A percentile compares a stretch with the other conserved stretches of the same genome.
These are phyloP conservation scores for Xylaria cubensis DNA, from an alignment of 495 filamentous ascomycete genomes.

Conservation along the genomic window DNA sequence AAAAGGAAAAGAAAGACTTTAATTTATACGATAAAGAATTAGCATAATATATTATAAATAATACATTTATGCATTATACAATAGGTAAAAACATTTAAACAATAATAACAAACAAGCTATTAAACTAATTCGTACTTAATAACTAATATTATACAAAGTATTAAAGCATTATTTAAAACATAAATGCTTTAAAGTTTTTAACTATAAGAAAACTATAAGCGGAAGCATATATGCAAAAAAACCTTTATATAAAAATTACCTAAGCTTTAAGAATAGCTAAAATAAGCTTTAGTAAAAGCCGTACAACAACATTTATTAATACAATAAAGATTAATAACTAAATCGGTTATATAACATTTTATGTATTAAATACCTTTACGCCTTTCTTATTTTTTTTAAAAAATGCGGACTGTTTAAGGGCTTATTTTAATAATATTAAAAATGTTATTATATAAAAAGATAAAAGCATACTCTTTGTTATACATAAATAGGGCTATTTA, in stretches of 20 bases:
- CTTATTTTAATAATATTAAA: not conserved
- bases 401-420: not conserved
- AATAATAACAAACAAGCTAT: not conserved
- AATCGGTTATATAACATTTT: not conserved
- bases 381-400: not conserved
- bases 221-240: not conserved
- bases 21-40: not conserved
- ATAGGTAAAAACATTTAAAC: not conserved
- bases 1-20: not conserved
- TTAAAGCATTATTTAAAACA: not conserved
- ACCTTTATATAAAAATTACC: not conserved
- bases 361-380: not conserved
- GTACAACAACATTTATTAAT: not conserved
- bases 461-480: not conserved
- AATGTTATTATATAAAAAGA: constrained; percentile 6
- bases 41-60: constrained; percentile 9
- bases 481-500: not conserved
- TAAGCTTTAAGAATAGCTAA: not conserved
- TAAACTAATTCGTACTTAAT: not conserved
- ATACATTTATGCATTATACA: not conserved
- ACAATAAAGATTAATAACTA: not conserved
- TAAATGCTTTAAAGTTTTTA: not conserved
- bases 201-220: not conserved
- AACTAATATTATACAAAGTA: not conserved
- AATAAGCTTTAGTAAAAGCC: not conserved